Evolutionary conservation across 23 red algal species (phyloP).

Genomic region (Gracilaria domingensis): DNA sequence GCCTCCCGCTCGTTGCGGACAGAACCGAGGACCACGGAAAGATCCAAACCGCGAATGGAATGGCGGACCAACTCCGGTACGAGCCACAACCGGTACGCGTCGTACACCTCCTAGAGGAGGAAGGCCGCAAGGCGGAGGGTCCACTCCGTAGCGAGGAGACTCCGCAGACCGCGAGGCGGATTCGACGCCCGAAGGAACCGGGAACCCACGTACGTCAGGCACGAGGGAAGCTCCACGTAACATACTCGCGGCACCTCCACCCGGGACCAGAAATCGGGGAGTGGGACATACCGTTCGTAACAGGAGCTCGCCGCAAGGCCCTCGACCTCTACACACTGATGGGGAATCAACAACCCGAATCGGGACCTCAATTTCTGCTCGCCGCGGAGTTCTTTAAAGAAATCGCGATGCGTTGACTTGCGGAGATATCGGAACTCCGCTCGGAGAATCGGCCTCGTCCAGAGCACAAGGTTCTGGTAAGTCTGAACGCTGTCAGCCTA

Average conservation of each 20-base stretch:
- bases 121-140: background rate
- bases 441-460: background rate
- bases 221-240: slow-evolving; percentile 8
- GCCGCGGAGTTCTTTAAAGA: background rate
- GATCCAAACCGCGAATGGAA: background rate
- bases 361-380: slow-evolving; percentile 1
- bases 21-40: background rate
- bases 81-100: background rate
- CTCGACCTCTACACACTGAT: slow-evolving; percentile 17
- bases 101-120: slow-evolving; percentile 7
- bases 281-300: background rate
- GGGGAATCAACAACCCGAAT: background rate
- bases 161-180: background rate
- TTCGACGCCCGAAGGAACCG: background rate
- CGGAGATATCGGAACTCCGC: slow-evolving; percentile 30
- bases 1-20: background rate
- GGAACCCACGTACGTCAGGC: background rate
- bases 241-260: background rate
- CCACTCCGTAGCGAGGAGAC: slow-evolving; percentile 6
- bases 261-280: background rate
- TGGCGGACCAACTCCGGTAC: background rate
- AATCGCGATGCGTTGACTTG: background rate
- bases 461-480: background rate
- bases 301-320: background rate
- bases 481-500: background rate